These are phyloP conservation scores for Fraxinus albicans DNA, from an alignment of 305 asterid species.

Conservation along the genomic window DNA sequence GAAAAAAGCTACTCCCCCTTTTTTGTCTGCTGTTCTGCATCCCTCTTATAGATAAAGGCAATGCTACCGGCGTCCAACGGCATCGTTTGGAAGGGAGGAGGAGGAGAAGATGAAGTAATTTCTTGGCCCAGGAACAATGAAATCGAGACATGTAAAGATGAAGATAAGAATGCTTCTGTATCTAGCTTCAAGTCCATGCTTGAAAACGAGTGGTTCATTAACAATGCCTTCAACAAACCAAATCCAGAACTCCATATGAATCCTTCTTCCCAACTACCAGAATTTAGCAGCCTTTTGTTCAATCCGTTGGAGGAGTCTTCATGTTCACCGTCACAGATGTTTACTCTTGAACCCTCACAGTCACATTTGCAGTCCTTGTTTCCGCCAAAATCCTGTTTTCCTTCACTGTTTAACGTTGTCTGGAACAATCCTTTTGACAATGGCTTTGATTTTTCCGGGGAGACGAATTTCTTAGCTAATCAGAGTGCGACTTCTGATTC, in stretches of 20 bases:
- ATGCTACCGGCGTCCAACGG: conserved; percentile 48
- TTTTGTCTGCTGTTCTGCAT: conserved; percentile 33
- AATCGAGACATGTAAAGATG: conserved; percentile 8
- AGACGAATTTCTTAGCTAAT: conserved; percentile 25
- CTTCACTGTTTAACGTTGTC: conserved; percentile 27
- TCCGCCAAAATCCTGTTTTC: conserved; percentile 34
- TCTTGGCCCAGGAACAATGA: background rate
- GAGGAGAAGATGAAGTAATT: conserved; percentile 18
- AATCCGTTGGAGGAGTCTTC: conserved; percentile 35
- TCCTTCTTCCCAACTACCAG: conserved; percentile 26
- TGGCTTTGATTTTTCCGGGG: conserved; percentile 41
- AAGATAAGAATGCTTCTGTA: conserved; percentile 40
- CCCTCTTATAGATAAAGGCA: conserved; percentile 21
- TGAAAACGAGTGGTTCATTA: conserved; percentile 35
- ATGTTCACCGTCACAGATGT: conserved; percentile 25
- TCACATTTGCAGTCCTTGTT: conserved; percentile 29
- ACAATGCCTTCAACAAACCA: conserved; percentile 19
- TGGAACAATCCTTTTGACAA: conserved; percentile 31
- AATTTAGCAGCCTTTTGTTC: conserved; percentile 30
- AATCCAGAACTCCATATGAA: background rate
- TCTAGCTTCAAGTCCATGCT: conserved; percentile 53
- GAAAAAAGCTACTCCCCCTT: conserved; percentile 31
- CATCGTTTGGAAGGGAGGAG: conserved; percentile 42
- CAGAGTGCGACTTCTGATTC: conserved; percentile 26
- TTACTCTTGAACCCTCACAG: conserved; percentile 26